phyloP scores from a whole-genome alignment of 192 early-diverging fungal genomes.

The Linnemannia hyalina region DNA sequence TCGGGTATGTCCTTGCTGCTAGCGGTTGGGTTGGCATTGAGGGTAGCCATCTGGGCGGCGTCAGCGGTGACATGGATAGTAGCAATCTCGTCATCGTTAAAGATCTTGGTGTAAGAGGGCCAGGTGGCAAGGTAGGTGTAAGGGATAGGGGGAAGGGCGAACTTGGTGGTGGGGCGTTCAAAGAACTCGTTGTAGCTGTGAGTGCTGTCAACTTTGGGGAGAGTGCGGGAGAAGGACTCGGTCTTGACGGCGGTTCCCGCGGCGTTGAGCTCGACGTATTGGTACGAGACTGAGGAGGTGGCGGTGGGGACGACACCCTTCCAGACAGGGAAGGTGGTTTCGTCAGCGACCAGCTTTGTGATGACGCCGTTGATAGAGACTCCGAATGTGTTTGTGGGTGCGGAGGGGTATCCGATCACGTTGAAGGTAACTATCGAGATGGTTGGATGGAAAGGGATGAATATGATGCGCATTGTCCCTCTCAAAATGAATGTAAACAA shows the following conservation, averaged over 20 bases:
- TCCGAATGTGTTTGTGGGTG: conserved; percentile 11
- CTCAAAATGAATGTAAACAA: neutral
- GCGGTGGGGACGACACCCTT: conserved; percentile 17
- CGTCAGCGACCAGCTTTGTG: conserved; percentile 22
- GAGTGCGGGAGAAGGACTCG: conserved; percentile 21
- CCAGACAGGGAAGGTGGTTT: conserved; percentile 26
- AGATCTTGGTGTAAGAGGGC: conserved; percentile 36
- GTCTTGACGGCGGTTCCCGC: conserved; percentile 13
- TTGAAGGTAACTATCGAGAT: conserved; percentile 31
- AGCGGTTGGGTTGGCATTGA: conserved; percentile 56
- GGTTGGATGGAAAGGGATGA: neutral
- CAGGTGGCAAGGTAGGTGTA: conserved; percentile 52
- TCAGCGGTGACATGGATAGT: conserved; percentile 47
- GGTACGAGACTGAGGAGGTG: conserved; percentile 12
- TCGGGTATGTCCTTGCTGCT: neutral
- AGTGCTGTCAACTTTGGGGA: conserved; percentile 12
- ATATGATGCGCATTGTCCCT: neutral
- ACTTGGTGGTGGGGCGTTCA: conserved; percentile 56
- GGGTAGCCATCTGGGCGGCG: conserved; percentile 20
- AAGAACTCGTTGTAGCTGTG: conserved; percentile 62
- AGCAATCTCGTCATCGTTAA: conserved; percentile 55
- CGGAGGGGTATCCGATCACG: conserved; percentile 30
- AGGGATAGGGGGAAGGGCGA: conserved; percentile 52
- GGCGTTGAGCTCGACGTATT: conserved; percentile 32
- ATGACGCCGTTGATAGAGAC: conserved; percentile 27